Evolutionary conservation across 305 asterid species (phyloP).

Genomic region (Fraxinus sp.): DNA sequence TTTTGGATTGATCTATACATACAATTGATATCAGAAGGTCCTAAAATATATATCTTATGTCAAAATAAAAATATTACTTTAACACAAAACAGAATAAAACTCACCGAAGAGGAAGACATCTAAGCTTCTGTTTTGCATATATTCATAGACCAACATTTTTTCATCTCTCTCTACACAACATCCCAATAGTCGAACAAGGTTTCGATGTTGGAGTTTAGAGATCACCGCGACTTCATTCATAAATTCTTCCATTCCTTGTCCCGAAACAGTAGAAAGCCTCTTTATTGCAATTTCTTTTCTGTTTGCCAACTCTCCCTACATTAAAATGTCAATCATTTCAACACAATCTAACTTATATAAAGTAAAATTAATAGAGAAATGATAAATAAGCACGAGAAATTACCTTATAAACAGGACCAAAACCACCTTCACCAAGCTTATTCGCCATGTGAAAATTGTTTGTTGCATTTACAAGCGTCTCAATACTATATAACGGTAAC

Average conservation of each 20-base stretch:
- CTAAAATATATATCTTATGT: neutral
- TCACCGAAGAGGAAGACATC: slow-evolving; percentile 24
- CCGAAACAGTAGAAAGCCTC: slow-evolving; percentile 13
- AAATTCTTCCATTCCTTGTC: slow-evolving; percentile 29
- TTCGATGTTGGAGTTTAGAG: slow-evolving; percentile 30
- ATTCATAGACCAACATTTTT: slow-evolving; percentile 27
- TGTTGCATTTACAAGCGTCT: slow-evolving; percentile 17
- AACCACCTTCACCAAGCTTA: slow-evolving; percentile 32
- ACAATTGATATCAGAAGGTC: neutral
- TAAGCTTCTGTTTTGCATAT: slow-evolving; percentile 26
- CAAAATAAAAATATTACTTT: neutral
- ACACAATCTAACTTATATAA: too few relatives aligned
- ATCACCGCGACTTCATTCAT: slow-evolving; percentile 25
- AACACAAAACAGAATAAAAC: neutral
- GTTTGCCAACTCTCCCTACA: slow-evolving; percentile 1
- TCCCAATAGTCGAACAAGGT: slow-evolving; percentile 26
- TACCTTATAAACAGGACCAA: slow-evolving; percentile 29
- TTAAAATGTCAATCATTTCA: neutral
- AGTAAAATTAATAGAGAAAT: neutral
- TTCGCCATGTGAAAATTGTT: slow-evolving; percentile 7
- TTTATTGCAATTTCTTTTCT: slow-evolving; percentile 9
- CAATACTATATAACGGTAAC: slow-evolving; percentile 15
- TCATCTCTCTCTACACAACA: slow-evolving; percentile 22
- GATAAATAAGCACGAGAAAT: neutral
- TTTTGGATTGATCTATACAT: slow-evolving; percentile 20